phyloP scores from a whole-genome alignment of 495 filamentous ascomycete species.

The Penicillium cinerascens region DNA sequence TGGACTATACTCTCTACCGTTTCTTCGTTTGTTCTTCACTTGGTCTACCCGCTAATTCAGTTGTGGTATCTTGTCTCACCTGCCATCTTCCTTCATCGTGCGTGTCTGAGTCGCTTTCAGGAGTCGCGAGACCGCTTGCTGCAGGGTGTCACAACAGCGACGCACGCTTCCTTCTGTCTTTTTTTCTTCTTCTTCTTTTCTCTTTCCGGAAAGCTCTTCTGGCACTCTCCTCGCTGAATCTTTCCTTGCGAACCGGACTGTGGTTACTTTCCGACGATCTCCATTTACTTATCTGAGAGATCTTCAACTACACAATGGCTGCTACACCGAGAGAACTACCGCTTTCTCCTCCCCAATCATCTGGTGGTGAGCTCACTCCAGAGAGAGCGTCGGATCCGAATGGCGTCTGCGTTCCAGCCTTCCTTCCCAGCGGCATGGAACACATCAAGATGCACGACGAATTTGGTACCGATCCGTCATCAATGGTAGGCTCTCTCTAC shows the following conservation, averaged over 20 bases:
- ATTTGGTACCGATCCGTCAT: background rate
- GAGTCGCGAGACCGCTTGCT: conserved; percentile 6
- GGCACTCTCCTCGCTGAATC: conserved; percentile 2
- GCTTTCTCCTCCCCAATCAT: conserved; percentile 13
- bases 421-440: background rate
- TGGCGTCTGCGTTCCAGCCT: background rate
- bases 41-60: conserved; percentile 1
- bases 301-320: background rate
- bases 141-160: conserved; percentile 13
- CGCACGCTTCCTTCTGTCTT: conserved; percentile 10
- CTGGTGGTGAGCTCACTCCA: conserved; percentile 2
- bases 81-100: background rate
- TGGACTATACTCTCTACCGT: background rate
- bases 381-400: background rate
- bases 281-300: background rate
- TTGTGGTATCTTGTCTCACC: conserved; percentile 19
- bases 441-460: background rate
- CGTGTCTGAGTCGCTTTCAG: conserved; percentile 13
- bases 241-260: conserved; percentile 9
- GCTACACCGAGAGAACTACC: background rate
- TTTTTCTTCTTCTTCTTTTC: conserved; percentile 24
- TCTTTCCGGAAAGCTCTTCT: conserved; percentile 21
- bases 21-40: conserved; percentile 1
- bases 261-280: background rate
- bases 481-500: background rate